phyloP scores from a whole-genome alignment of 1,284 basidiomycete genomes.

The Mycosarcoma mackinlayi region DNA sequence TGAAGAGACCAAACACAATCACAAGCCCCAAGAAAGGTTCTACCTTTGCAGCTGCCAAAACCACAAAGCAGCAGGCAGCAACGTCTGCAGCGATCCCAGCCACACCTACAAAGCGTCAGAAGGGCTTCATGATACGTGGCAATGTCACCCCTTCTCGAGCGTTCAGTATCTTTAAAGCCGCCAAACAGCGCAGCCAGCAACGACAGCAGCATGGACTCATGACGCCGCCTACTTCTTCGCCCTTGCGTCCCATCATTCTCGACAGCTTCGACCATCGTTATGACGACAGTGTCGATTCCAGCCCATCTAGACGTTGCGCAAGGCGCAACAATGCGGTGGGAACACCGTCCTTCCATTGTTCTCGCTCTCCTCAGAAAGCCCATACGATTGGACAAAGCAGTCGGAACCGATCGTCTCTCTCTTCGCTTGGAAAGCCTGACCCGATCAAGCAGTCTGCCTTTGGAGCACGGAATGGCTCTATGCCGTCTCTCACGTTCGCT shows the following conservation, averaged over 20 bases:
- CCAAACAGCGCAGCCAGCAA: slow-evolving; percentile 36
- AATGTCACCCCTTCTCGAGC: slow-evolving; percentile 58
- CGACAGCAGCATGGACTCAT: slow-evolving; percentile 36
- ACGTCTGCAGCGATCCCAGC: slow-evolving; percentile 19
- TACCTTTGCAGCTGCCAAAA: slow-evolving; percentile 3
- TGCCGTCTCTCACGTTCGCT: not conserved
- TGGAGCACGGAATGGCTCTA: not conserved
- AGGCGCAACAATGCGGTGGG: not conserved
- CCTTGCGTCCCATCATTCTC: slow-evolving; percentile 32
- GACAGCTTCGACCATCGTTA: slow-evolving; percentile 18
- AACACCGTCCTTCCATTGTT: not conserved
- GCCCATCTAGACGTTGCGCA: slow-evolving; percentile 10
- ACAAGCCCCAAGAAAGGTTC: slow-evolving; percentile 21
- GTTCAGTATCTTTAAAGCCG: slow-evolving; percentile 43
- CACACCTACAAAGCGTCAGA: slow-evolving; percentile 35
- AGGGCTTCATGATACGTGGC: slow-evolving; percentile 48
- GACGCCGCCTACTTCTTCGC: slow-evolving; percentile 42
- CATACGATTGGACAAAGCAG: slow-evolving; percentile 5
- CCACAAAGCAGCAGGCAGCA: slow-evolving; percentile 23
- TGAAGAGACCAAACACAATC: not conserved
- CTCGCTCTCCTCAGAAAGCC: not conserved
- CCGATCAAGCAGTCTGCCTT: slow-evolving; percentile 14
- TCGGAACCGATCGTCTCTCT: slow-evolving; percentile 1
- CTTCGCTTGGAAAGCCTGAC: not conserved
- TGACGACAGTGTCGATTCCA: slow-evolving; percentile 1